These are phyloP conservation scores for Globisporangium iwayamae DNA, from an alignment of 352 stramenopile genomes.

Conservation along the genomic window DNA sequence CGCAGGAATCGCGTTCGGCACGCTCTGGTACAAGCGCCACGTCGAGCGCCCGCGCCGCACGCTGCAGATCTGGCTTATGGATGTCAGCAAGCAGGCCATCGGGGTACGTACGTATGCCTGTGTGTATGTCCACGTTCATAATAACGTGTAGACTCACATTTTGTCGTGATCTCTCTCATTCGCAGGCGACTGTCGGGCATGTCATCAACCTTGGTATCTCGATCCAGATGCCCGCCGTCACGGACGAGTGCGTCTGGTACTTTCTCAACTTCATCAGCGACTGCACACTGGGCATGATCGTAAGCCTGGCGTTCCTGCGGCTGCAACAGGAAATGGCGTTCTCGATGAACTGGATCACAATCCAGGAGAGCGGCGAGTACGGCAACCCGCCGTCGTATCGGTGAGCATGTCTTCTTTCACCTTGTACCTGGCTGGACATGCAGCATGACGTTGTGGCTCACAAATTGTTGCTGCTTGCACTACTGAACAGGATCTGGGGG, in stretches of 20 bases:
- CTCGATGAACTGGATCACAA: slow-evolving; percentile 63
- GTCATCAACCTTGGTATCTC: slow-evolving; percentile 72
- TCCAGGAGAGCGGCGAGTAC: slow-evolving; percentile 78
- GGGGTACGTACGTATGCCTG: slow-evolving; percentile 25
- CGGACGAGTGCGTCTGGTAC: slow-evolving; percentile 85
- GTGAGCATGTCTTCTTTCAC: slow-evolving; percentile 5
- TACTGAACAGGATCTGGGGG: slow-evolving; percentile 38
- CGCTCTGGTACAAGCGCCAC: slow-evolving; percentile 84
- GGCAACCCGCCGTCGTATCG: slow-evolving; percentile 65
- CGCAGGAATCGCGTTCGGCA: slow-evolving; percentile 57
- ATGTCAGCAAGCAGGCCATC: slow-evolving; percentile 83
- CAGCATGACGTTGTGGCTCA: neutral
- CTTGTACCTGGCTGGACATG: neutral
- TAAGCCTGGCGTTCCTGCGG: slow-evolving; percentile 70
- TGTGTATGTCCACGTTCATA: neutral
- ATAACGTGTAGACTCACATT: neutral
- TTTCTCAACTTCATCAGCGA: slow-evolving; percentile 84
- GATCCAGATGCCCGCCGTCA: slow-evolving; percentile 68
- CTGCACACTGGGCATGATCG: slow-evolving; percentile 77
- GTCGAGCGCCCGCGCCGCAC: slow-evolving; percentile 66
- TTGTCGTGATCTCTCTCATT: neutral
- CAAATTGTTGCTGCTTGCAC: neutral
- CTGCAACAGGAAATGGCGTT: slow-evolving; percentile 75
- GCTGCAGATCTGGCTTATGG: slow-evolving; percentile 74
- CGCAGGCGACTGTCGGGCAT: slow-evolving; percentile 51